Evolutionary conservation across 768 basidiomycete species (phyloP), one percentile per base, ranked within the genome.

Genomic region (Amanita molliuscula): DNA sequence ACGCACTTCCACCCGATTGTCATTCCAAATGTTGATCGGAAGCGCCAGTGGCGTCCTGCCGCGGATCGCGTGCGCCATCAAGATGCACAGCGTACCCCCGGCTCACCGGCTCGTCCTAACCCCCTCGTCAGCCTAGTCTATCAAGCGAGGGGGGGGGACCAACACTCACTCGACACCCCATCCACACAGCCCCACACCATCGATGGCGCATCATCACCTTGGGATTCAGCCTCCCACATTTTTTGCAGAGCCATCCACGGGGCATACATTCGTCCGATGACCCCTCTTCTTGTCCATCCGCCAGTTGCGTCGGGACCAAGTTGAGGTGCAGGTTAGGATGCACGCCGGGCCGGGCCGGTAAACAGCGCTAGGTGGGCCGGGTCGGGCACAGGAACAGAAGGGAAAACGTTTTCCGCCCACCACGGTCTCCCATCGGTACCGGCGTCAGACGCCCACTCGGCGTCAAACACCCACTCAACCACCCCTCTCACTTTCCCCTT

Each of bases 121-220:
- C 2, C 11, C 5, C 31, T 21, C 38, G 13, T 38, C 18, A 41
- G 16, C 21, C n/a, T 6, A 36, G 11, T 11, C 10, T 10, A 23
- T 1, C 18, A 16, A 28, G 40, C 20, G 13, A 10, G 1, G 2
- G 44, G 29, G 20, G 36, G 5, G 11, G 11, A 51, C 36, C n/a
- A 16, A 9, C 33, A 41, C 51, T 45, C 36, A 52, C 51, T 21
- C 28, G 15, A 40, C 51, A 52, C 4, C 21, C n/a, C 21, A 23
- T 15, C 34, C 35, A 34, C n/a, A 21, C 38, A 2, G 18, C 20
- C 11, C 37, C 44, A 46, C 51, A 52, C 51, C 45, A 45, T 16
- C 51, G 43, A 52, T 52, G 51, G 6, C 51, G 29, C 51, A 52
- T 42, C 51, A 52, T 52, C 33, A 33, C 44, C 23, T 35, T 45